Conservation (phyloP, 192 early-diverging fungal species). For the Coemansia sp. region DNA sequence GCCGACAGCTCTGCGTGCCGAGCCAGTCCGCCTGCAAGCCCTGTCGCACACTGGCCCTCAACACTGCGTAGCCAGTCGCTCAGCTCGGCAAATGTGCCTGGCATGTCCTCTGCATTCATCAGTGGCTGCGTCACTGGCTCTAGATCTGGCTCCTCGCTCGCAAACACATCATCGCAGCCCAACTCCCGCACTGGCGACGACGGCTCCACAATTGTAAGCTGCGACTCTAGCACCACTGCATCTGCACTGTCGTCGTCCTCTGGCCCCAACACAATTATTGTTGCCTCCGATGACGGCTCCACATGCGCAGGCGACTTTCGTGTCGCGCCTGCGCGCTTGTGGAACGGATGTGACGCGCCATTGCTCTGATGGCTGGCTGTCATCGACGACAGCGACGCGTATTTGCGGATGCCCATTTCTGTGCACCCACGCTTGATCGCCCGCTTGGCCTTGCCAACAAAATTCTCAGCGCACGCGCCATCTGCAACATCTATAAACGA, state of each 20-base stretch:
- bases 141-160: slow-evolving; percentile 11
- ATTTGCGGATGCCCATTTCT: slow-evolving; percentile 45
- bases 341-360: slow-evolving; percentile 6
- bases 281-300: slow-evolving; percentile 44
- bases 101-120: not conserved
- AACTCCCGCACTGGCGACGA: slow-evolving; percentile 20
- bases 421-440: slow-evolving; percentile 47
- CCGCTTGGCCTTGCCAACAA: slow-evolving; percentile 38
- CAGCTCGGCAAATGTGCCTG: slow-evolving; percentile 22
- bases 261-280: slow-evolving; percentile 35
- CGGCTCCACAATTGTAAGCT: slow-evolving; percentile 40
- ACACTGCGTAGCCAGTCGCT: slow-evolving; percentile 22
- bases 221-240: slow-evolving; percentile 39
- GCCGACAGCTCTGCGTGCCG: slow-evolving; percentile 49
- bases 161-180: slow-evolving; percentile 11
- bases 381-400: slow-evolving; percentile 36
- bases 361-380: slow-evolving; percentile 15
- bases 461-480: slow-evolving; percentile 5
- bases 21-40: slow-evolving; percentile 26
- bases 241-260: slow-evolving; percentile 16
- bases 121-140: not conserved
- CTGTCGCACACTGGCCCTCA: slow-evolving; percentile 27
- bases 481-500: slow-evolving; percentile 16
- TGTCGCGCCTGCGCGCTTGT: slow-evolving; percentile 7
- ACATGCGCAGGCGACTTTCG: slow-evolving; percentile 6